Evolutionary conservation across 2,329 filamentous ascomycete genomes (phyloP).

Genomic region (Fusarium staphyleae): DNA sequence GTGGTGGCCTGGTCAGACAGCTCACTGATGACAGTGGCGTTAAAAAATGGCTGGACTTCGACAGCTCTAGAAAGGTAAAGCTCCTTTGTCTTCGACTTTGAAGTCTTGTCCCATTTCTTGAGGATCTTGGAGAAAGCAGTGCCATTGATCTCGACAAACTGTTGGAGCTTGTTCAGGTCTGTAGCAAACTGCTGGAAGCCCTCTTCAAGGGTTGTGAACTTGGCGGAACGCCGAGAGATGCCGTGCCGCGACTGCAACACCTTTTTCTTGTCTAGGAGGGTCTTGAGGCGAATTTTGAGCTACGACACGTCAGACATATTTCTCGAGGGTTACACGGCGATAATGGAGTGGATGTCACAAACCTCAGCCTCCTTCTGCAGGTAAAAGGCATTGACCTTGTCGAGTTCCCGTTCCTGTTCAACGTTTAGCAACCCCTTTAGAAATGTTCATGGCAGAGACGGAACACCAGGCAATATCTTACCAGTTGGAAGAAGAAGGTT

Average conservation of each 20-base stretch:
- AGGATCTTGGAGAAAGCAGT: constrained; percentile 98
- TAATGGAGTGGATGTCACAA: constrained; percentile 43
- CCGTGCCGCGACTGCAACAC: constrained; percentile 83
- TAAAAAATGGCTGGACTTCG: constrained; percentile 98
- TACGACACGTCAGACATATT: constrained; percentile 49
- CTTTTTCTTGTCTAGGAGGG: constrained; percentile 92
- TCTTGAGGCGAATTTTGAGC: constrained; percentile 93
- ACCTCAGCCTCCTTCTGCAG: constrained; percentile 98
- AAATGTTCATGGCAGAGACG: constrained; percentile 38
- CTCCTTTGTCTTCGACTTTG: constrained; percentile 98
- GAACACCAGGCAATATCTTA: constrained; percentile 51
- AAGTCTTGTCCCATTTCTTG: constrained; percentile 99
- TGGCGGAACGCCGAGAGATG: constrained; percentile 85
- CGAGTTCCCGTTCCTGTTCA: constrained; percentile 87
- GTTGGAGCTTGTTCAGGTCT: constrained; percentile 95
- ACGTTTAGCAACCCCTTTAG: constrained; percentile 49
- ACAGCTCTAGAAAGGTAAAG: constrained; percentile 94
- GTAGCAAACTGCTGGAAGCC: constrained; percentile 97
- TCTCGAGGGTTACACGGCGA: neutral
- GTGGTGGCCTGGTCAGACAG: constrained; percentile 96
- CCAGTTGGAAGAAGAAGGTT: constrained; percentile 97
- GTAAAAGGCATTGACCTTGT: constrained; percentile 98
- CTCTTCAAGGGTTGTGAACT: constrained; percentile 94
- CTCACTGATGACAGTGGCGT: constrained; percentile 94
- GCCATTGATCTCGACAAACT: constrained; percentile 98